Percentiles rank a stretch among this genome's conserved stretches.
Evolutionary conservation across 2,329 filamentous ascomycete genomes (phyloP).

Genomic region (Colletotrichum cordylinicola): DNA sequence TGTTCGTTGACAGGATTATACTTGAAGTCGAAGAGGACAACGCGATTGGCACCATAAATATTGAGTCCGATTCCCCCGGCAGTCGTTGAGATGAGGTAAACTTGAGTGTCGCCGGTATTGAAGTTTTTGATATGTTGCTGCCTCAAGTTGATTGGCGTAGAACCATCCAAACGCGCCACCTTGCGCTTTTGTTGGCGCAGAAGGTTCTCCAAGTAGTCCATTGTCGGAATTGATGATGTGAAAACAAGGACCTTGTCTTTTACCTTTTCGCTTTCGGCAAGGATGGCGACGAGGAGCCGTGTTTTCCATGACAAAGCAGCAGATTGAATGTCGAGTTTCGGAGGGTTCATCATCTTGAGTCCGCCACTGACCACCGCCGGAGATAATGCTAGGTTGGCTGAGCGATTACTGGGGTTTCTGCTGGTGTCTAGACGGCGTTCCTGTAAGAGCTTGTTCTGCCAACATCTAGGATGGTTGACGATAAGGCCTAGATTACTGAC

Average conservation of each 20-base stretch:
- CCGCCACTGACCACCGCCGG: slow-evolving; percentile 22
- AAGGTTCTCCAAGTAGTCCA: slow-evolving; percentile 71
- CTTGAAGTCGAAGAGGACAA: slow-evolving; percentile 83
- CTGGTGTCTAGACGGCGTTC: neutral
- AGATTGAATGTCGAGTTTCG: slow-evolving; percentile 44
- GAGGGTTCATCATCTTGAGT: slow-evolving; percentile 40
- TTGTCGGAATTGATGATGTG: slow-evolving; percentile 71
- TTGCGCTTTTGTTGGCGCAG: slow-evolving; percentile 55
- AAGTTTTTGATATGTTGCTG: slow-evolving; percentile 72
- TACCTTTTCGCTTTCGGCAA: slow-evolving; percentile 65
- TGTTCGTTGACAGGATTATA: slow-evolving; percentile 85
- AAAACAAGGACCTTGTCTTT: slow-evolving; percentile 84
- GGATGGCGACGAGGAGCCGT: slow-evolving; percentile 69
- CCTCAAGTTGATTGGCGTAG: slow-evolving; percentile 59
- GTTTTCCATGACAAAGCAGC: slow-evolving; percentile 71
- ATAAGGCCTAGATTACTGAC: slow-evolving; percentile 49
- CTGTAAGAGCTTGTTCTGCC: slow-evolving; percentile 41
- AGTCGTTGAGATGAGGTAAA: slow-evolving; percentile 83
- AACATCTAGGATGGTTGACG: slow-evolving; percentile 58
- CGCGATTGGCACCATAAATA: slow-evolving; percentile 81
- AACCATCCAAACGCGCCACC: slow-evolving; percentile 71
- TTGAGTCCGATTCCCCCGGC: slow-evolving; percentile 87
- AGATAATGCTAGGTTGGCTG: neutral
- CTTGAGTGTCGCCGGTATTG: slow-evolving; percentile 60
- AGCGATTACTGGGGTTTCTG: neutral